Evolutionary conservation across 345 rosid species (phyloP), one percentile per base, ranked within the genome.

Genomic region (Psidium friedrichsthalianum): DNA sequence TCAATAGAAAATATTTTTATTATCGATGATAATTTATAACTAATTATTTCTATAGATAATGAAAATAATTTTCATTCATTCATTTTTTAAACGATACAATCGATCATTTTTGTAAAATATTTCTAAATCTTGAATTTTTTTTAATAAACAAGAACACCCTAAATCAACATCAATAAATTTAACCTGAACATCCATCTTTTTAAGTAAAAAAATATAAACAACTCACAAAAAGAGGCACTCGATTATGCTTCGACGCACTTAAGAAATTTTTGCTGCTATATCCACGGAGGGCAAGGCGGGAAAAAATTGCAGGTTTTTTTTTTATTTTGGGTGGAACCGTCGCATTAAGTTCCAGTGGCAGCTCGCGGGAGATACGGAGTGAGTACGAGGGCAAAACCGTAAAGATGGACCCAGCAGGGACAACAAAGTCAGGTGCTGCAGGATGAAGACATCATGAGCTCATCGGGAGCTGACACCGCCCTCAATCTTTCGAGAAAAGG

Each of bases 381-480:
- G 9, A 57, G 2, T 5, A n/a, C 6, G 21, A 32, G 29, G 24
- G 54, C 44, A 32, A 51, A n/a, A 49, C 18, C 25, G 3, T 14
- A 61, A 44, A 29, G 54, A n/a, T 22, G 85, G 51, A 6, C 10
- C 78, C 78, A 5, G 47, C 3, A 9, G 49, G 42, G 20, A 14
- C 47, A 51, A 52, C 36, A 51, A 44, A 44, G 20, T 16, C 1
- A 15, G 2, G 12, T 11, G 56, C 25, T 25, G 56, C 11, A 6
- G 86, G 59, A 84, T 84, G 86, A 84, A 84, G 86, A 84, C 86
- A 84, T 56, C 10, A 74, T 84, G 86, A 80, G 20, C 86, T 84
- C 82, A 84, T 84, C 47, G 32, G 40, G 22, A 58, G 74, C 49
- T 0, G 7, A 56, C n/a, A n/a, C 16, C n/a, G 3, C 80, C 80